Base-by-base conservation (phyloP, 371 early-diverging fungal genomes). In the Apophysomyces trapeziformis region DNA sequence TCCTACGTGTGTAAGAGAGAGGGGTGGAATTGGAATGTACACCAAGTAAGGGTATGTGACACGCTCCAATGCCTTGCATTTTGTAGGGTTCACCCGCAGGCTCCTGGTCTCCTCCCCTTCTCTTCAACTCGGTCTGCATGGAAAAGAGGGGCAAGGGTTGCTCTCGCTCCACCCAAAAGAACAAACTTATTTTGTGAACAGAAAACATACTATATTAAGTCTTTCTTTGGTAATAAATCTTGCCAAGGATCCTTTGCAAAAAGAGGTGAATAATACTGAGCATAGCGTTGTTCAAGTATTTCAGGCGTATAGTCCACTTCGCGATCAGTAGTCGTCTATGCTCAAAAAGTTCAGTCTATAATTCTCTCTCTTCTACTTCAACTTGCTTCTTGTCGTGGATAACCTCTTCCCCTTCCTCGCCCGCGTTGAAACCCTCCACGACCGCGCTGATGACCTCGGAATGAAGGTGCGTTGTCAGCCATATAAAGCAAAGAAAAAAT, bases 171-270 rank as follows among this genome's bases (percentile, higher is more conserved):
- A 50, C 8, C 13, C 13, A 47, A 50, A 50, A 21, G 21, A 4
- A 50, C 5, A 21, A 50, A 16, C 5, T 41, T 41, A 11, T 41
- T 9, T 50, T 21, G 21, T 21, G 1, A 21, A 7, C 9, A 7
- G 54, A 50, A 50, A 50, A 50, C 54, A 50, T 50, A 43, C 41
- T 32, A 39, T 11, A n/a, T 43, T 26, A 61, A 32, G 62, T 56
- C 32, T 3, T 37, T 21, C 59, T 16, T 61, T 43, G 41, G 38
- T 26, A 18, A 37, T 26, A 71, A 65, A 26, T 44, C 50, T 21
- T 39, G 2, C 77, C 77, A 76, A 45, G 77, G 77, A 63, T 76
- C 69, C 60, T 71, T 65, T 37, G 61, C 65, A 58, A 76, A 68
- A 16, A 39, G 38, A 16, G 77, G 71, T 45, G 61, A 67, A 66